These are phyloP conservation scores for Saksenaea vasiformis DNA, from an alignment of 371 early-diverging fungal species.

Conservation along the genomic window DNA sequence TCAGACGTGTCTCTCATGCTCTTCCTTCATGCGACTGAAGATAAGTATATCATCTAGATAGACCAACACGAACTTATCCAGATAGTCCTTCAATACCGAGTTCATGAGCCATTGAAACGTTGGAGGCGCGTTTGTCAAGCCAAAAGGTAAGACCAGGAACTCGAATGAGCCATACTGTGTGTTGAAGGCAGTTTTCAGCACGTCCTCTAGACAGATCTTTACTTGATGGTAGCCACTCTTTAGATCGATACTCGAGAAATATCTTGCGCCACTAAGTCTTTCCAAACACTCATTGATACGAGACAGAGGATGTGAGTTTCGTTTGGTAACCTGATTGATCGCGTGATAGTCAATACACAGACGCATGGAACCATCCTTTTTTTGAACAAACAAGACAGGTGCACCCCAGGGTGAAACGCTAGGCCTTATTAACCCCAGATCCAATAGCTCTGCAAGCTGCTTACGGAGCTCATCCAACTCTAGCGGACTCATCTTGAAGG, in stretches of 20 bases:
- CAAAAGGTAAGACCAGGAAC: too few relatives aligned
- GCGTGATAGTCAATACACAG: conserved; percentile 36
- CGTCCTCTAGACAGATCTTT: conserved; percentile 18
- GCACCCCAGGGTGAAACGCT: conserved; percentile 12
- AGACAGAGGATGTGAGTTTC: background rate
- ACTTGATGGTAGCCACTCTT: conserved; percentile 44
- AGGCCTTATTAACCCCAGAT: conserved; percentile 11
- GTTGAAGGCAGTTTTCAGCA: conserved; percentile 36
- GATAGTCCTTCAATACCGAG: too few relatives aligned
- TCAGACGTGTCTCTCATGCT: too few relatives aligned
- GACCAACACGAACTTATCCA: too few relatives aligned
- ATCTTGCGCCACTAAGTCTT: conserved; percentile 21
- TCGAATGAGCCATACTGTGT: conserved; percentile 21
- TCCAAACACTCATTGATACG: conserved; percentile 47
- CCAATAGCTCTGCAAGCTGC: background rate
- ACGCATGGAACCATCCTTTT: conserved; percentile 50
- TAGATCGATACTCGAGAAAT: conserved; percentile 56
- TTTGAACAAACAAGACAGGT: conserved; percentile 54
- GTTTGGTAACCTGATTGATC: background rate
- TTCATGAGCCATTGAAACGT: too few relatives aligned
- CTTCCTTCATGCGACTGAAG: too few relatives aligned
- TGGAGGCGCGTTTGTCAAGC: too few relatives aligned
- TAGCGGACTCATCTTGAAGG: conserved; percentile 27
- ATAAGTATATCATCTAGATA: too few relatives aligned
- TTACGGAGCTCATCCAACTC: conserved; percentile 23